Base-by-base conservation (phyloP, 805 yeast species). In the Monosporozyma unispora region DNA sequence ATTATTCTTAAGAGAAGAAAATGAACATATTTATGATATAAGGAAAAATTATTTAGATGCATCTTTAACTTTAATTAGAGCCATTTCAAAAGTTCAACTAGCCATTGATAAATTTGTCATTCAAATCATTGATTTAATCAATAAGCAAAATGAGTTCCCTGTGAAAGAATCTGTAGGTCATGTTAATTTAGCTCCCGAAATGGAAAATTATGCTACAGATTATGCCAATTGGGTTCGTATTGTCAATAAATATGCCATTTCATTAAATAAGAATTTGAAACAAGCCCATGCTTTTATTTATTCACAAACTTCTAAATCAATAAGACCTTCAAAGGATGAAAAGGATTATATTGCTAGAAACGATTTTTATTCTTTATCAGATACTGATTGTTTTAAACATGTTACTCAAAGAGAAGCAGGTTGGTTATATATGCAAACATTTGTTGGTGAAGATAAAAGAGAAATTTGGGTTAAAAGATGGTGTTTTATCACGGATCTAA, bases 381-480 rank as follows among this genome's bases (percentile, higher is more conserved):
- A 39, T 16, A 11, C 43, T 4, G 49, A 49, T 46, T 45, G 48
- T 33, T 45, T 49, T 33, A 41, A 18, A 8, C 16, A 33, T 19
- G 18, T 31, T 2, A 27, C 46, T 10, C 50, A 41, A 31, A 88
- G 82, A 56, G 86, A 84, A 56, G 87, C 85, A 61, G 96, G 96
- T 4, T 88, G 96, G 86, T 70, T 90, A 27, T 82, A 77, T 56
- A 76, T 90, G 79, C 86, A 84, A 60, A 81, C 91, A 0, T 67
- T 71, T 44, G 71, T 70, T 2, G 82, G 80, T 1, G 21, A 21
- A 18, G 48, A 41, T 12, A 67, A 75, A 16, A 75, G 82, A 51
- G 76, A 76, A 12, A 70, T 78, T 1, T 91, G 97, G 97, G 84
- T 81, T 1, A 74, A 81, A 50, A 71, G 96, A 50, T 90, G 97